Conservation (phyloP, 345 rosid species). For the Boechera stricta region DNA sequence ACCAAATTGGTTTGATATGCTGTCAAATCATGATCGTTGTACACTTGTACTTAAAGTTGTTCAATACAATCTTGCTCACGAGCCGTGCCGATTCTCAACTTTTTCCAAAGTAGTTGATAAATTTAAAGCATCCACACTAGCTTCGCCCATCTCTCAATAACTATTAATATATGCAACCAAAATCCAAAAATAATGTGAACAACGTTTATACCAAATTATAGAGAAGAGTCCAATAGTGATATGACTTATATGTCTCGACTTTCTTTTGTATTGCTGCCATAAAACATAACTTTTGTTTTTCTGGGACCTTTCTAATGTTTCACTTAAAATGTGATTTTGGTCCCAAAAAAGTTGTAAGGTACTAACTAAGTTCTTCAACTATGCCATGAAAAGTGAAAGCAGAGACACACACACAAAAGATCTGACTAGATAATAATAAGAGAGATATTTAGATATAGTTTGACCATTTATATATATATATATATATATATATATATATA, state of each 20-base stretch:
- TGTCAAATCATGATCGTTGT: not conserved
- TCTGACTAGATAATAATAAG: not conserved
- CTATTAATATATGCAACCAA: slow-evolving; percentile 7
- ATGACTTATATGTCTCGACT: not conserved
- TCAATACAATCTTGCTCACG: slow-evolving; percentile 24
- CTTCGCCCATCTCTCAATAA: slow-evolving; percentile 15
- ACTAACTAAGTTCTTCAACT: not conserved
- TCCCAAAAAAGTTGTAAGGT: not conserved
- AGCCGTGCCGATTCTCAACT: slow-evolving; percentile 31
- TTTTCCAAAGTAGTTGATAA: slow-evolving; percentile 35
- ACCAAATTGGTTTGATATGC: not conserved
- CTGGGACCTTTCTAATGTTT: slow-evolving; percentile 28
- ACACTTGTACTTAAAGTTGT: not conserved
- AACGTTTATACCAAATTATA: slow-evolving; percentile 10
- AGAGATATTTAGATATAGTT: slow-evolving; percentile 1
- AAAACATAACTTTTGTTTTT: slow-evolving; percentile 11
- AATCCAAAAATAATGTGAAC: slow-evolving; percentile 14
- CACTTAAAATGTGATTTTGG: slow-evolving; percentile 17
- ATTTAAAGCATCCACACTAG: slow-evolving; percentile 28
- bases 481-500: too few species aligned
- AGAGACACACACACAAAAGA: not conserved
- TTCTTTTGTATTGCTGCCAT: not conserved
- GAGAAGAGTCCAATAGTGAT: slow-evolving; percentile 13
- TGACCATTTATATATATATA: too few species aligned
- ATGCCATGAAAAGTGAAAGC: not conserved